phyloP scores from a whole-genome alignment of 257 asterid species.

The Marsdenia floribunda region DNA sequence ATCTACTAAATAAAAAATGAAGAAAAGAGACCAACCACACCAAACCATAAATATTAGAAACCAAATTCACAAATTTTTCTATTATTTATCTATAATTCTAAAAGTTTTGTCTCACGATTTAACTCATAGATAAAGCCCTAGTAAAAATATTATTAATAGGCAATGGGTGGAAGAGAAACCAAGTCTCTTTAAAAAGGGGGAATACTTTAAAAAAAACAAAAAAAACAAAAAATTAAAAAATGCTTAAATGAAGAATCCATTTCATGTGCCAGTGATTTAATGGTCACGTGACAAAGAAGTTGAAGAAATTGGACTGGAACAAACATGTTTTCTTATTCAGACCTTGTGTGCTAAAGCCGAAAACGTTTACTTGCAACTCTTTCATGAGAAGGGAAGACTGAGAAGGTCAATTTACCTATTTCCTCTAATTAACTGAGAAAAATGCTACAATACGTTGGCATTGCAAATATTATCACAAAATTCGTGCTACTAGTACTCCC shows the following conservation, averaged over 20 bases:
- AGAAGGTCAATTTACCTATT: neutral
- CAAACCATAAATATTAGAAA: no score
- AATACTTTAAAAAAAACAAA: neutral
- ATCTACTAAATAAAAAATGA: no score
- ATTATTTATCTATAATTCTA: no score
- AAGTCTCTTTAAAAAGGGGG: neutral
- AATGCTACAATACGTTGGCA: no score
- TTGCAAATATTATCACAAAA: no score
- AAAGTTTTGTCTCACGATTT: no score
- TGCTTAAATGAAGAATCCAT: neutral
- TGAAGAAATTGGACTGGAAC: neutral
- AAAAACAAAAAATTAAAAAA: neutral
- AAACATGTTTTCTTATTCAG: neutral
- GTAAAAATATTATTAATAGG: neutral
- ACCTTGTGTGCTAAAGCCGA: neutral
- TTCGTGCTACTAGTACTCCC: no score
- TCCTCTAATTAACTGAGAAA: no score
- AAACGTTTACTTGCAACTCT: no score
- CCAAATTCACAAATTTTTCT: no score
- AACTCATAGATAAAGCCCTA: no score
- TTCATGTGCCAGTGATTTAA: conserved; percentile 1
- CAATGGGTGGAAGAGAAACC: neutral
- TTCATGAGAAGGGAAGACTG: neutral
- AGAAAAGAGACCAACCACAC: no score
- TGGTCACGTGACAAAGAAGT: neutral